Evolutionary conservation across 2,329 filamentous ascomycete species (phyloP), one percentile per base, ranked within the genome.

Genomic region (Neurospora sp.): DNA sequence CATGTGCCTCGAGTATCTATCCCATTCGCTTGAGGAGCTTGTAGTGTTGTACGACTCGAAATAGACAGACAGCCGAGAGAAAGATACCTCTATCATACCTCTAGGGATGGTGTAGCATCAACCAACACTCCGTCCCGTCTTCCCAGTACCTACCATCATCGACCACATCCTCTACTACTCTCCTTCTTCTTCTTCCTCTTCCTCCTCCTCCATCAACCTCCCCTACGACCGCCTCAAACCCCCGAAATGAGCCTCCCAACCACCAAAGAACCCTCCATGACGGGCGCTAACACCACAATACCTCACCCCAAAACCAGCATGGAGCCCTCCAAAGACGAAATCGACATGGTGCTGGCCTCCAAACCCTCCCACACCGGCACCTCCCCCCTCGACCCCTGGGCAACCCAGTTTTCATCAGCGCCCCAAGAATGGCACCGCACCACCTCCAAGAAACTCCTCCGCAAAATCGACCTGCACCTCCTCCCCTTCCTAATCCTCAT

Each of bases 401-500:
- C 52, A 0, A 0, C 15, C 52, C 23, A 62, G 3, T 62, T 62
- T 62, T 62, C 15, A 1, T 62, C 28, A 1, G 23, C 52, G 0
- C 1, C 52, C 15, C 52, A 8, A 0, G 0, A 66, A 28, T 68
- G 70, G 69, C 69, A 67, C 38, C 62, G 66, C 3, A 38, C 66
- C 33, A 33, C 68, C 62, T 36, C 33, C 17, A 70, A 69, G 28
- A 68, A 73, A 68, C 74, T 84, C 3, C 75, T 87, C 39, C 80
- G 83, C 19, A 87, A 87, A 73, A 80, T 87, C 17, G 86, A 88
- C 72, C 23, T 80, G 2, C 82, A 82, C 33, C 78, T 88, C 1
- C 80, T 88, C 46, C 86, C 86, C 3, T 80, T 84, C 69, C 78
- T 88, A 1, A 79, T 85, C n/a, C 70, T 86, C 62, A 85, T 88